phyloP scores from a whole-genome alignment of 306 rosid genomes.

The Quercus engelmannii region DNA sequence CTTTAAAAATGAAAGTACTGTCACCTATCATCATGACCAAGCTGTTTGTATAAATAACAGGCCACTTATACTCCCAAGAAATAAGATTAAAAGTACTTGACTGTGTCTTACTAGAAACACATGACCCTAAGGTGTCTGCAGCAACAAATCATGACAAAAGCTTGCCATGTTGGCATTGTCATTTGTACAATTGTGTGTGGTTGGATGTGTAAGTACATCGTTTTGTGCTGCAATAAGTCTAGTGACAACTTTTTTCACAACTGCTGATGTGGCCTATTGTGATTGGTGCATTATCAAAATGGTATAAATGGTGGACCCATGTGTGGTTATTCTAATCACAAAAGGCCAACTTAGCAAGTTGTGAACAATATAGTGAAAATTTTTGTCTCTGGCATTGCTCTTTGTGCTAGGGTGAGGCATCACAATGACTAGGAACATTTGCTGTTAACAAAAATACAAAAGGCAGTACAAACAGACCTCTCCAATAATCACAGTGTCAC shows the following conservation, averaged over 20 bases:
- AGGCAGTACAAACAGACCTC: constrained; percentile 46
- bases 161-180: not conserved
- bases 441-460: constrained; percentile 5
- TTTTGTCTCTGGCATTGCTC: not conserved
- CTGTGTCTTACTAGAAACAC: constrained; percentile 1
- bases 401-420: constrained; percentile 2
- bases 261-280: too few species aligned
- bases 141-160: constrained; percentile 2
- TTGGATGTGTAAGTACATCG: not conserved
- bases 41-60: not conserved
- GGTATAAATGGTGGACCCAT: too few species aligned
- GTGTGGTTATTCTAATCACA: too few species aligned
- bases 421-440: constrained; percentile 13
- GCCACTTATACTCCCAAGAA: not conserved
- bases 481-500: constrained; percentile 75
- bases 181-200: not conserved
- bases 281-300: too few species aligned
- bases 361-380: too few species aligned
- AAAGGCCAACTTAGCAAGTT: too few species aligned
- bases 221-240: not conserved
- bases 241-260: too few species aligned
- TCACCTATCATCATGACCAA: not conserved
- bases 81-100: constrained; percentile 13
- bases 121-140: not conserved
- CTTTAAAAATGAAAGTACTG: not conserved